phyloP scores from a whole-genome alignment of 1,284 basidiomycete species.

The Neonothopanus nambi region DNA sequence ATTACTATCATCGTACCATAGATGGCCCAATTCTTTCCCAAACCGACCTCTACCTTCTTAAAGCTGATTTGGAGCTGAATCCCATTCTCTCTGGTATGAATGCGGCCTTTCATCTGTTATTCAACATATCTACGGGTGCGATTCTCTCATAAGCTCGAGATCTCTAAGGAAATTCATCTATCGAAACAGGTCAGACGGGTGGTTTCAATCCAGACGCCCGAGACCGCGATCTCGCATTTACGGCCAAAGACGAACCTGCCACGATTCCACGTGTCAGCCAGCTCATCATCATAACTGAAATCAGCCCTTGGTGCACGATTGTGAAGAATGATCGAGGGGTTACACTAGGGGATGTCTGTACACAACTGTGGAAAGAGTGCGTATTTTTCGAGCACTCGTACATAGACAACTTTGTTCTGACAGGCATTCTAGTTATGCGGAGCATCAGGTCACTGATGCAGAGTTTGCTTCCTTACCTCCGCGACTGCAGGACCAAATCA shows the following conservation, averaged over 20 bases:
- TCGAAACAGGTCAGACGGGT: constrained; percentile 48
- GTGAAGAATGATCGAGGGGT: constrained; percentile 73
- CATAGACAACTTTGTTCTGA: neutral
- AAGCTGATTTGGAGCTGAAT: constrained; percentile 64
- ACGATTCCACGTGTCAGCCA: constrained; percentile 76
- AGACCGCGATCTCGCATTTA: constrained; percentile 64
- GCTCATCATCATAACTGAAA: constrained; percentile 70
- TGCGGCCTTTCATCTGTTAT: constrained; percentile 61
- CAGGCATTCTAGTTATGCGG: constrained; percentile 57
- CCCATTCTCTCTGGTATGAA: constrained; percentile 62
- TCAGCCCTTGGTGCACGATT: constrained; percentile 78
- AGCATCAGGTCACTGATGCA: constrained; percentile 61
- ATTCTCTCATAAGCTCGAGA: neutral
- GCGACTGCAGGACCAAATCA: constrained; percentile 69
- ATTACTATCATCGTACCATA: constrained; percentile 28
- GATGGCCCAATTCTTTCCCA: constrained; percentile 77
- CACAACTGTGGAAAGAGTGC: constrained; percentile 69
- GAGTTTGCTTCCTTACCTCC: constrained; percentile 62
- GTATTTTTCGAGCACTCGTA: constrained; percentile 26
- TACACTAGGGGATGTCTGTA: constrained; percentile 69
- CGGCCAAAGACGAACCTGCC: constrained; percentile 72
- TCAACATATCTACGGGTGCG: constrained; percentile 67
- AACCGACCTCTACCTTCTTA: constrained; percentile 74
- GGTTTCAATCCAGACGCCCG: constrained; percentile 60
- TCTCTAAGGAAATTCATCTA: neutral